A percentile compares a stretch with the other conserved stretches of the same genome.
phyloP scores from a whole-genome alignment of 2,329 filamentous ascomycete genomes.

The Talaromyces albobiverticillius region DNA sequence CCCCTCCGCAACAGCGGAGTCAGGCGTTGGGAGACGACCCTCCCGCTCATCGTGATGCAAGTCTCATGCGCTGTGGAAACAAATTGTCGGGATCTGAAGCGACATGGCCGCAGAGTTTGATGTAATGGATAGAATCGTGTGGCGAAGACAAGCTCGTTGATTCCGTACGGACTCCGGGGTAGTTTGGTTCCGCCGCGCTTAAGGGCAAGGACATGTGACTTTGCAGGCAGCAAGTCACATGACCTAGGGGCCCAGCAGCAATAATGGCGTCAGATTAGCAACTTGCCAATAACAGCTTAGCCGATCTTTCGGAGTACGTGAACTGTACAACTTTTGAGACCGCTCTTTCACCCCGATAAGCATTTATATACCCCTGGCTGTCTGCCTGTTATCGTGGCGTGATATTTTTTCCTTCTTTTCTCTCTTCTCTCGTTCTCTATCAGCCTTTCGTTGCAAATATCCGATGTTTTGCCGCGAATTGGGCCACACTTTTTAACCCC shows the following conservation, averaged over 20 bases:
- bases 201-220: background rate
- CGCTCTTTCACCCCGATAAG: constrained; percentile 8
- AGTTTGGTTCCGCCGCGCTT: background rate
- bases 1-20: constrained; percentile 64
- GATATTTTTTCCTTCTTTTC: background rate
- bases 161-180: background rate
- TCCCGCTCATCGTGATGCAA: constrained; percentile 61
- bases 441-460: background rate
- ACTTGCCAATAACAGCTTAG: constrained; percentile 7
- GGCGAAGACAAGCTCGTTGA: background rate
- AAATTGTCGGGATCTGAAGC: constrained; percentile 1
- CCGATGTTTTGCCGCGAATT: background rate
- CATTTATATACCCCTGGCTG: background rate
- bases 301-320: background rate
- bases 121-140: background rate
- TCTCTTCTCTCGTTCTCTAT: background rate
- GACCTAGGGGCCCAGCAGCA: too few relatives aligned
- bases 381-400: background rate
- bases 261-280: constrained; percentile 3
- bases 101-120: constrained; percentile 10
- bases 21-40: constrained; percentile 72
- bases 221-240: too few relatives aligned
- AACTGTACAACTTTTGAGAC: constrained; percentile 3
- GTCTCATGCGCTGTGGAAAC: constrained; percentile 32
- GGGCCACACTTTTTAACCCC: background rate